phyloP scores from a whole-genome alignment of 2,329 filamentous ascomycete species.

The Aspergillus ochraceus region DNA sequence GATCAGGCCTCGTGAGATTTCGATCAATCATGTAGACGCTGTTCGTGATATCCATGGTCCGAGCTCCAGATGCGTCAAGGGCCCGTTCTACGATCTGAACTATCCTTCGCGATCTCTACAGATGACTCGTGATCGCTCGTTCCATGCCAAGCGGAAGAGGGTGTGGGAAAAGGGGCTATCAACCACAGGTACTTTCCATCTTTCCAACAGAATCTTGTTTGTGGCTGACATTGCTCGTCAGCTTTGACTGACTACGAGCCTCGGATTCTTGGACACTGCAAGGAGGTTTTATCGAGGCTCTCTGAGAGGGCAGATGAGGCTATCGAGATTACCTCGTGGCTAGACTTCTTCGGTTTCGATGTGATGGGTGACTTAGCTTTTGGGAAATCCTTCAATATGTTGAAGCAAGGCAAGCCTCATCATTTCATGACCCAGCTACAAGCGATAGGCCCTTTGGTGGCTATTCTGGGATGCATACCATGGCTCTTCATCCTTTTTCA shows the following conservation, averaged over 20 bases:
- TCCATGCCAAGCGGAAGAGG: neutral
- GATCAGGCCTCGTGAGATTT: constrained; percentile 6
- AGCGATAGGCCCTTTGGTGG: neutral
- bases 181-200: neutral
- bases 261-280: neutral
- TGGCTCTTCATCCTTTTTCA: neutral
- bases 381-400: constrained; percentile 6
- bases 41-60: constrained; percentile 5
- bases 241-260: neutral
- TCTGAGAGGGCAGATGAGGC: neutral
- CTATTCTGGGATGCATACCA: neutral
- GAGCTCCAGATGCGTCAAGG: constrained; percentile 1
- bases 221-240: neutral
- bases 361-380: constrained; percentile 8
- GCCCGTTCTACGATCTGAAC: constrained; percentile 4
- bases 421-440: neutral
- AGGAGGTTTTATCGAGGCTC: neutral
- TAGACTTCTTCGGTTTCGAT: constrained; percentile 3
- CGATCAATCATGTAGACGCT: constrained; percentile 3
- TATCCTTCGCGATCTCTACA: neutral
- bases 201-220: neutral
- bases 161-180: constrained; percentile 1
- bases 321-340: constrained; percentile 1
- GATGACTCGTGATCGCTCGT: constrained; percentile 1
- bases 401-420: neutral